A percentile compares a stretch with the other conserved stretches of the same genome.
These are phyloP conservation scores for Kwoniella dejecticola DNA, from an alignment of 768 basidiomycete species.

Conservation along the genomic window DNA sequence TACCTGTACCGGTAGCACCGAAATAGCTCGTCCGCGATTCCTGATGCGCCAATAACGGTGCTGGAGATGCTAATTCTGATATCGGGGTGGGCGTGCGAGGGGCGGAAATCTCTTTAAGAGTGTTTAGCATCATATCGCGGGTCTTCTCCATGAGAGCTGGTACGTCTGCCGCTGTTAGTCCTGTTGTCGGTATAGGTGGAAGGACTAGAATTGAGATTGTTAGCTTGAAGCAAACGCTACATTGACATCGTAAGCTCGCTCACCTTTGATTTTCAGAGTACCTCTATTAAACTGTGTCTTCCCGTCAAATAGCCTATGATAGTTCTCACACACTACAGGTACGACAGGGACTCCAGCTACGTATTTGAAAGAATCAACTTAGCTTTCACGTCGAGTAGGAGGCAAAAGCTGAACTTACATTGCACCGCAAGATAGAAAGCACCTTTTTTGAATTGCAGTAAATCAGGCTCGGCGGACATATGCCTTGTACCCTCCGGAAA, in stretches of 20 bases:
- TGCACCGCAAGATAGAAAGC: conserved; percentile 94
- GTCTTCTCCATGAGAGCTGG: conserved; percentile 67
- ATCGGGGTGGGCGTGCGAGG: conserved; percentile 3
- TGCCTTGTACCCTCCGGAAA: conserved; percentile 95
- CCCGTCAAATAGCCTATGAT: conserved; percentile 78
- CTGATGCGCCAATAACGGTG: conserved; percentile 23
- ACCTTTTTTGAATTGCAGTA: conserved; percentile 93
- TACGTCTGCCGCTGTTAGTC: conserved; percentile 71
- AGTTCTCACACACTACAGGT: conserved; percentile 90
- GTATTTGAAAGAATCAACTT: conserved; percentile 1
- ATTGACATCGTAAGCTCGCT: conserved; percentile 32
- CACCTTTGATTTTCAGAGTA: conserved; percentile 77
- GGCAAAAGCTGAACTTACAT: conserved; percentile 34
- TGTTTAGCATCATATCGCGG: conserved; percentile 73
- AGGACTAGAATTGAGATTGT: conserved; percentile 64
- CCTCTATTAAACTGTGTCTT: conserved; percentile 72
- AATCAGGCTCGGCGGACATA: conserved; percentile 64
- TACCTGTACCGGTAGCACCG: not conserved
- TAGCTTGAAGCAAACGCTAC: not conserved
- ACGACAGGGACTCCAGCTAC: conserved; percentile 78
- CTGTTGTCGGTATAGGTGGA: conserved; percentile 76
- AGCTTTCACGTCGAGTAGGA: not conserved
- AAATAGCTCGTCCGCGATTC: conserved; percentile 16
- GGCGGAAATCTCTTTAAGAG: conserved; percentile 70
- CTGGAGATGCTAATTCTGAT: conserved; percentile 9